Base-by-base conservation (phyloP, 768 basidiomycete genomes). In the Serendipita sp. region DNA sequence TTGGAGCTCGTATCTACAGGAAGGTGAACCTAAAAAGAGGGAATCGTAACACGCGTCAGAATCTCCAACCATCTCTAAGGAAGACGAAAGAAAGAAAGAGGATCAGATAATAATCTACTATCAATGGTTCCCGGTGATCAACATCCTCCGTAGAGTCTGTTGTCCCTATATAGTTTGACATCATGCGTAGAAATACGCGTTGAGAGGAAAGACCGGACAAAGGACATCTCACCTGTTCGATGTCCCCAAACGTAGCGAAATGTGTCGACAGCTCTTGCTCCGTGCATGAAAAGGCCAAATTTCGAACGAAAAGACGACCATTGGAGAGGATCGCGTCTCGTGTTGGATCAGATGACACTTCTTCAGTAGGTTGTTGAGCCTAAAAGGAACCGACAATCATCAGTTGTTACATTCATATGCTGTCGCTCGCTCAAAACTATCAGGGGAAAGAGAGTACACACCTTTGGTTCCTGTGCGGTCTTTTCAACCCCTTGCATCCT, bases 271-370 rank as follows among this genome's bases (percentile, higher is more conserved):
- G 74, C 60, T 96, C 92, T 1, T 77, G 73, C 16, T 87, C 81
- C 4, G 86, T 85, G 65, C 88, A 90, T 0, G 85, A 82, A 70
- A 92, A 98, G 0, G 92, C 79, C n/a, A 99, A 74, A 71, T 98
- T 99, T n/a, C 96, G 90, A 3, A 99, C 76, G 71, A 98, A 98
- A 1, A 98, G 76, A 3, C 94, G 83, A 0, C 83, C 80, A 0
- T 92, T 94, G 65, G 81, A 79, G 3, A 86, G 75, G 63, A 95
- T 86, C 1, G 84, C 82, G 32, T 73, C 69, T 66, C 75, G 75
- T 1, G 69, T 68, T 2, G 73, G 68, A 38, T 75, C 69, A 38
- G 78, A 56, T 10, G 41, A 3, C 3, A 36, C 47, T 23, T 56
- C 38, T 23, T 64, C 51, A 28, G n/a, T 60, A 2, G 23, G 30